A percentile compares a stretch with the other conserved stretches of the same genome.
Evolutionary conservation across 1,139 yeast species (phyloP).

Genomic region (Scheffersomyces segobiensis): DNA sequence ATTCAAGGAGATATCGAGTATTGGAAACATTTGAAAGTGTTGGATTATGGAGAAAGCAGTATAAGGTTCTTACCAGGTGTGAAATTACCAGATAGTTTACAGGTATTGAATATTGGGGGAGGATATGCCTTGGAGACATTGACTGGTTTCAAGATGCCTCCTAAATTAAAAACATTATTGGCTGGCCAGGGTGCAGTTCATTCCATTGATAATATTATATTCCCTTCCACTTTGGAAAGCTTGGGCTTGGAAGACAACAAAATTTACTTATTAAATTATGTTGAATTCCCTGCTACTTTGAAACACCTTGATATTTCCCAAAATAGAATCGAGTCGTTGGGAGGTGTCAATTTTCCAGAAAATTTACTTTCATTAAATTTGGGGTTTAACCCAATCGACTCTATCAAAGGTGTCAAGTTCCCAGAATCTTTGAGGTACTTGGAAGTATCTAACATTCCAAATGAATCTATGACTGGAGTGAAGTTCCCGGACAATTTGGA

Average conservation of each 20-base stretch:
- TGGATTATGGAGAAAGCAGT: slow-evolving; percentile 44
- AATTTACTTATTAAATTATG: slow-evolving; percentile 41
- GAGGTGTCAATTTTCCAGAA: slow-evolving; percentile 42
- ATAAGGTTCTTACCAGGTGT: slow-evolving; percentile 43
- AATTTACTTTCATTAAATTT: slow-evolving; percentile 31
- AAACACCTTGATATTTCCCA: slow-evolving; percentile 38
- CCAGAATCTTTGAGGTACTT: slow-evolving; percentile 39
- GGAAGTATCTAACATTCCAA: slow-evolving; percentile 46
- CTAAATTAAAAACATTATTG: slow-evolving; percentile 28
- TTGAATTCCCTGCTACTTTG: slow-evolving; percentile 38
- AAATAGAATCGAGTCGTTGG: slow-evolving; percentile 41
- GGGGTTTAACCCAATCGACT: slow-evolving; percentile 46
- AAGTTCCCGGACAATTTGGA: slow-evolving; percentile 44
- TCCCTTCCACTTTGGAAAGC: slow-evolving; percentile 34
- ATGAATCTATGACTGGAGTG: slow-evolving; percentile 50
- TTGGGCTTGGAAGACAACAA: slow-evolving; percentile 40
- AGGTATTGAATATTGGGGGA: slow-evolving; percentile 43
- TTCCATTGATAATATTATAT: slow-evolving; percentile 36
- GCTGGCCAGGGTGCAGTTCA: slow-evolving; percentile 39
- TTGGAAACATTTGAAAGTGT: slow-evolving; percentile 35
- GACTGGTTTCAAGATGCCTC: slow-evolving; percentile 44
- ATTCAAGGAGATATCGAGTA: slow-evolving; percentile 39
- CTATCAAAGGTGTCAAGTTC: slow-evolving; percentile 42
- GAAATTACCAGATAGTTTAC: slow-evolving; percentile 38
- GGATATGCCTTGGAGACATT: slow-evolving; percentile 43